Base-by-base conservation (phyloP, 2,329 filamentous ascomycete genomes). In the Alternaria consortialis region DNA sequence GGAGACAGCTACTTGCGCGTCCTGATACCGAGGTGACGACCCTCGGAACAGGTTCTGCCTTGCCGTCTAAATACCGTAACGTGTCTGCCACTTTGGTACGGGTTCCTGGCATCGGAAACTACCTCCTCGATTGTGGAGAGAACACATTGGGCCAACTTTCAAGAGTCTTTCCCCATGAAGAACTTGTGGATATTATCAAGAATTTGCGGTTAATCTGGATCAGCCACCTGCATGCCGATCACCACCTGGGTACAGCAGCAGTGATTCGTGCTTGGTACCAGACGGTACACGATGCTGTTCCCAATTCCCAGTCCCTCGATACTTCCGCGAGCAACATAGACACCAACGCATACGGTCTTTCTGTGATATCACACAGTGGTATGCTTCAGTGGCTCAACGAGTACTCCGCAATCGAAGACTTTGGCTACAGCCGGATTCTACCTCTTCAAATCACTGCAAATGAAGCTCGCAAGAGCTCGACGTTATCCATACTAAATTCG, bases 181-280 rank as follows among this genome's bases (percentile, higher is more conserved):
- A 92, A 65, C 82, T 94, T 4, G 82, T 83, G 29, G 84, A 89
- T n/a, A 84, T 97, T 12, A 82, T 99, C n/a, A 85, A 83, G 60
- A 89, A 96, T 64, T 83, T 99, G 43, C 90, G 89, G 55, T 87
- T 88, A 68, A 90, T 99, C 64, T 97, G 93, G 88, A 95, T 99
- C 79, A 97, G 92, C 77, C 95, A 99, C 80, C 83, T 97, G 64
- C 95, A 99, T 78, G 95, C 95, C 5, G 95, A 99, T 80, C 95
- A 99, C 79, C 95, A 98, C 74, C 86, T 99, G 20, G 95, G 95
- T 29, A 91, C 89, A 1, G 84, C 87, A n/a, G 87, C 89, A 6
- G 82, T 98, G n/a, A 87, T 98, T 72, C 89, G 87, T 71, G 91
- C 91, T 6, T 97, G 93, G 92, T 88, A 92, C 66, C 71, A 83